Evolutionary conservation across 139 green algal genomes (phyloP), one percentile per base, ranked within the genome.

Genomic region (Pseudopediastrum boryanum): DNA sequence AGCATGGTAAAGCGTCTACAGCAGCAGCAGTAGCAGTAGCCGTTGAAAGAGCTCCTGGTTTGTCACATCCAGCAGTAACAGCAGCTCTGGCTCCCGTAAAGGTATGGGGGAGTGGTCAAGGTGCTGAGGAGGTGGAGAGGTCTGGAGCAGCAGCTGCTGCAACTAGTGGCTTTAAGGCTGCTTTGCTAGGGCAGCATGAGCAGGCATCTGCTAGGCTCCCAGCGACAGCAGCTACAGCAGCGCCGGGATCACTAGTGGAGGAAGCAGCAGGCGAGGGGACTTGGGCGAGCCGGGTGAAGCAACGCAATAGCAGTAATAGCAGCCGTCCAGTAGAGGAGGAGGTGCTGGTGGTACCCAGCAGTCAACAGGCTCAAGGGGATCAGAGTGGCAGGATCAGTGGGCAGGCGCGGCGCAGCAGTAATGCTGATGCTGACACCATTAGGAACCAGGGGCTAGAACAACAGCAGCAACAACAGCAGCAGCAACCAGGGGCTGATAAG

Each of bases 261-360:
- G n/a, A n/a, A n/a, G n/a, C n/a, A n/a, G n/a, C n/a, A n/a, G 13
- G 54, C 54, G 12, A 62, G 52, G 7, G 4, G 21, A 12, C 58
- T 9, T 42, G 58, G 31, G 38, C 31, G 31, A 66, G 58, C 39
- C 64, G 16, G 52, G 39, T 36, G 61, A 21, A 70, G 61, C 61
- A 70, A 43, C 21, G 27, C 64, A 54, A 41, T 41, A 71, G 19
- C 64, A 52, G 64, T n/a, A n/a, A n/a, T n/a, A 41, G n/a, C 54
- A 39, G 38, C 64, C 35, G 64, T n/a, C 21, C 12, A 7, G 7
- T 1, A 38, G 39, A 54, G 5, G 2, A n/a, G 9, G n/a, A 9
- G 3, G 27, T 19, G 12, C 25, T 66, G 58, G 6, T 23, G 25
- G 23, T 23, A 39, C 21, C 8, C 64, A 52, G 38, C 19, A 29